Conservation (phyloP, 805 yeast species). For the Pichia thaimueangensis region DNA sequence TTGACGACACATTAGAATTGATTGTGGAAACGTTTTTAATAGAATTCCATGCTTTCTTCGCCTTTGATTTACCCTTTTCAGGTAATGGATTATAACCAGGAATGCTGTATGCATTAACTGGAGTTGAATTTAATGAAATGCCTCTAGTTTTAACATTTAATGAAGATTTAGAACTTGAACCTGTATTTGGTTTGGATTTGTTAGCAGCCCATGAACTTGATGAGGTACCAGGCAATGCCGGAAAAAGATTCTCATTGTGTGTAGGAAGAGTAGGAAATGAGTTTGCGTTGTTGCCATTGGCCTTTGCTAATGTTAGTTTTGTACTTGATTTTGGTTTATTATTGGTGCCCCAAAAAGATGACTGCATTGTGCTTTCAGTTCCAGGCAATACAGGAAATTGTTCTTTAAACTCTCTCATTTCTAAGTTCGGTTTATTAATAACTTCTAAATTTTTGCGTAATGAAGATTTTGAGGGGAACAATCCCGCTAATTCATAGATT, state of each 20-base stretch:
- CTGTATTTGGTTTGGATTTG: not conserved
- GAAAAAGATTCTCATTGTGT: slow-evolving; percentile 8
- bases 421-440: slow-evolving; percentile 23
- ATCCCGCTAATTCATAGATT: slow-evolving; percentile 53
- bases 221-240: not conserved
- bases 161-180: not conserved
- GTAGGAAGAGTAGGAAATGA: slow-evolving; percentile 12
- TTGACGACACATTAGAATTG: slow-evolving; percentile 4
- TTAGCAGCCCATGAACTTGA: not conserved
- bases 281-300: not conserved
- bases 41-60: slow-evolving; percentile 19
- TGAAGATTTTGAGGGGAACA: slow-evolving; percentile 42
- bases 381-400: slow-evolving; percentile 47
- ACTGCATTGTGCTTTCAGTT: slow-evolving; percentile 5
- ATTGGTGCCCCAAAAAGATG: not conserved
- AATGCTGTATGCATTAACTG: slow-evolving; percentile 15
- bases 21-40: slow-evolving; percentile 22
- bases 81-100: slow-evolving; percentile 18
- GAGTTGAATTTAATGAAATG: slow-evolving; percentile 10
- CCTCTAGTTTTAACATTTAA: slow-evolving; percentile 14
- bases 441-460: slow-evolving; percentile 35
- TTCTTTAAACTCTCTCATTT: slow-evolving; percentile 26
- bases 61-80: not conserved
- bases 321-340: slow-evolving; percentile 1
- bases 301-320: not conserved